phyloP scores from a whole-genome alignment of 352 stramenopile genomes.

The Phytophthora melonis region DNA sequence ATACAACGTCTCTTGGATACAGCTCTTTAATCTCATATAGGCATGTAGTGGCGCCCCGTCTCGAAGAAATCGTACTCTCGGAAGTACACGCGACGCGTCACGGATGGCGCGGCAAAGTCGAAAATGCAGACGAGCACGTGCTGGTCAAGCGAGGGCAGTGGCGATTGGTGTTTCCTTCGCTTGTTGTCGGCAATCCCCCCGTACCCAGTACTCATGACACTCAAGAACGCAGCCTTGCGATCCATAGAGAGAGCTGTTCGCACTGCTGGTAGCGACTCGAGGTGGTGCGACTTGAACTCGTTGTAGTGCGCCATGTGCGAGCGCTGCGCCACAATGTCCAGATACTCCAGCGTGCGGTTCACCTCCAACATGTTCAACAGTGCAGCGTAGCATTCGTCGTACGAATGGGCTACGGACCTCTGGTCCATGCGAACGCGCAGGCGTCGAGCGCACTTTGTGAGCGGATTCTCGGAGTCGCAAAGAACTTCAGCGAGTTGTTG shows the following conservation, averaged over 20 bases:
- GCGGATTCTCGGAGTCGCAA: conserved; percentile 25
- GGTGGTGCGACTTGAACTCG: conserved; percentile 30
- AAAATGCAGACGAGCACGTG: conserved; percentile 32
- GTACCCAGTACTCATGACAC: conserved; percentile 17
- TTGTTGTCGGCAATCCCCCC: conserved; percentile 18
- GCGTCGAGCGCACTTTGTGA: conserved; percentile 27
- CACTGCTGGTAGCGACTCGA: conserved; percentile 22
- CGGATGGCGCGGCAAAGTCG: conserved; percentile 25
- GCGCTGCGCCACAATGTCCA: conserved; percentile 28
- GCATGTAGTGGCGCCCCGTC: conserved; percentile 20
- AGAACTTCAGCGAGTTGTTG: conserved; percentile 15
- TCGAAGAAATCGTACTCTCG: conserved; percentile 31
- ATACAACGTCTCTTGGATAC: too few species aligned
- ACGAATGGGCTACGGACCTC: neutral
- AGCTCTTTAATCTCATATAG: conserved; percentile 20
- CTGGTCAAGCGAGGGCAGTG: conserved; percentile 24
- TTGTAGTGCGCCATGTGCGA: conserved; percentile 28
- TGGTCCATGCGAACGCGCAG: conserved; percentile 35
- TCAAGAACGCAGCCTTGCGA: conserved; percentile 35
- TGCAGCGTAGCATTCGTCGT: conserved; percentile 17
- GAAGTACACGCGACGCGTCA: conserved; percentile 37
- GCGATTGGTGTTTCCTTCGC: conserved; percentile 11
- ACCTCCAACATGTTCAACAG: conserved; percentile 24
- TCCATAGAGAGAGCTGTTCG: conserved; percentile 7
- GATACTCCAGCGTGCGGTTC: conserved; percentile 35